Percentiles rank a stretch among this genome's conserved stretches.
Evolutionary conservation across 1,284 basidiomycete species (phyloP).

Genomic region (Tilletia setariae): DNA sequence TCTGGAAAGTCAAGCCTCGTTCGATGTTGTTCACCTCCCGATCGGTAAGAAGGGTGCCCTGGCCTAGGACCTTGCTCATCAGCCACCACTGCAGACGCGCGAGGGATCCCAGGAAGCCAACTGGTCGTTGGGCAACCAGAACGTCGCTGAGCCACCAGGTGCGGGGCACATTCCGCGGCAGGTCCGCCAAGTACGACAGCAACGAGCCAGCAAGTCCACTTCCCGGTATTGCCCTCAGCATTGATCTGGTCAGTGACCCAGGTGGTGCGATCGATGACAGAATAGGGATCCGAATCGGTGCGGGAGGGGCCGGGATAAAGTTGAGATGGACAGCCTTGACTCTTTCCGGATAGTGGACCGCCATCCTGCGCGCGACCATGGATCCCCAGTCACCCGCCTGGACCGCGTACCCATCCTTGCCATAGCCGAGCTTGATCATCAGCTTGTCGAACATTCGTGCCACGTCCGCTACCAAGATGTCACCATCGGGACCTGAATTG

Average conservation of each 20-base stretch:
- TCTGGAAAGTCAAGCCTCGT: slow-evolving; percentile 33
- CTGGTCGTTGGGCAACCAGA: slow-evolving; percentile 23
- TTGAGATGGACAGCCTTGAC: slow-evolving; percentile 38
- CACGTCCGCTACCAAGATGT: slow-evolving; percentile 36
- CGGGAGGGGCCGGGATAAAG: slow-evolving; percentile 33
- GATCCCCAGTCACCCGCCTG: slow-evolving; percentile 45
- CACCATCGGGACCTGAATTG: slow-evolving; percentile 25
- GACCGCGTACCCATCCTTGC: slow-evolving; percentile 29
- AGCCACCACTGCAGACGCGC: not conserved
- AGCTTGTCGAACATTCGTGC: slow-evolving; percentile 40
- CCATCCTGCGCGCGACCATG: slow-evolving; percentile 29
- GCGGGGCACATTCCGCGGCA: slow-evolving; percentile 15
- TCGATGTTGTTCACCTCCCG: slow-evolving; percentile 33
- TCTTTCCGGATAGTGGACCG: slow-evolving; percentile 24
- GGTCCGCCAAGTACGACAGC: slow-evolving; percentile 17
- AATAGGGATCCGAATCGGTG: slow-evolving; percentile 28
- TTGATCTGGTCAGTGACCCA: not conserved
- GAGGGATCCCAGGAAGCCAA: not conserved
- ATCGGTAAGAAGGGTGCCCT: slow-evolving; percentile 32
- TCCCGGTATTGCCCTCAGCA: not conserved
- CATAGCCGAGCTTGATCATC: slow-evolving; percentile 37
- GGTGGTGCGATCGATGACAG: slow-evolving; percentile 14
- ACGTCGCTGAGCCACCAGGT: slow-evolving; percentile 16
- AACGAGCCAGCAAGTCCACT: slow-evolving; percentile 1
- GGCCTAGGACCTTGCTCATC: slow-evolving; percentile 6